phyloP scores from a whole-genome alignment of 768 basidiomycete genomes.

The Calocybe gangraenosa region DNA sequence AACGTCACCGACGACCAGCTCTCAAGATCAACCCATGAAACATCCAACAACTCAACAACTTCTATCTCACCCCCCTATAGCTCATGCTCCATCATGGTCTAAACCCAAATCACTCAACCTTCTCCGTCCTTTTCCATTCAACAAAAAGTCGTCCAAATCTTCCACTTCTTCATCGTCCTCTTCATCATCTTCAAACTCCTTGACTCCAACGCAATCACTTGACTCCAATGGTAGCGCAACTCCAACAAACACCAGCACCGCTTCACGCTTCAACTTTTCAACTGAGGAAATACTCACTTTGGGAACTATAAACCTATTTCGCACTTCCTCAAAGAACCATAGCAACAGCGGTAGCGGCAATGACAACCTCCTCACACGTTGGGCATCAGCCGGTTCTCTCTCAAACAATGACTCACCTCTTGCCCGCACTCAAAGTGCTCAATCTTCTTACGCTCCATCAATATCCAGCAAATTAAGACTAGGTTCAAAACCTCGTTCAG shows the following conservation, averaged over 20 bases:
- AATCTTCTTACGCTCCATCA: conserved; percentile 24
- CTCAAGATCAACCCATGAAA: conserved; percentile 16
- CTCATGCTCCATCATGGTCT: conserved; percentile 21
- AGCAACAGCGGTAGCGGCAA: conserved; percentile 9
- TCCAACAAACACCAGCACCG: conserved; percentile 14
- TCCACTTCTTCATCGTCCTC: conserved; percentile 19
- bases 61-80: conserved; percentile 17
- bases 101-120: conserved; percentile 21
- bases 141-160: conserved; percentile 17
- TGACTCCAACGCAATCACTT: conserved; percentile 35
- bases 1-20: conserved; percentile 5
- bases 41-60: conserved; percentile 23
- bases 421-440: conserved; percentile 29
- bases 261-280: conserved; percentile 20
- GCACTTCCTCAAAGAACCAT: conserved; percentile 28
- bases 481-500: neutral
- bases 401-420: conserved; percentile 25
- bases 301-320: conserved; percentile 36
- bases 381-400: conserved; percentile 21
- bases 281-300: conserved; percentile 33
- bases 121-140: conserved; percentile 15
- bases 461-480: conserved; percentile 13
- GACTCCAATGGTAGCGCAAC: conserved; percentile 18
- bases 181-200: conserved; percentile 24
- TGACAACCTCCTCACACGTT: conserved; percentile 20